A percentile compares a stretch with the other conserved stretches of the same genome.
Conservation (phyloP, 345 rosid genomes). For the Reutealis trisperma region DNA sequence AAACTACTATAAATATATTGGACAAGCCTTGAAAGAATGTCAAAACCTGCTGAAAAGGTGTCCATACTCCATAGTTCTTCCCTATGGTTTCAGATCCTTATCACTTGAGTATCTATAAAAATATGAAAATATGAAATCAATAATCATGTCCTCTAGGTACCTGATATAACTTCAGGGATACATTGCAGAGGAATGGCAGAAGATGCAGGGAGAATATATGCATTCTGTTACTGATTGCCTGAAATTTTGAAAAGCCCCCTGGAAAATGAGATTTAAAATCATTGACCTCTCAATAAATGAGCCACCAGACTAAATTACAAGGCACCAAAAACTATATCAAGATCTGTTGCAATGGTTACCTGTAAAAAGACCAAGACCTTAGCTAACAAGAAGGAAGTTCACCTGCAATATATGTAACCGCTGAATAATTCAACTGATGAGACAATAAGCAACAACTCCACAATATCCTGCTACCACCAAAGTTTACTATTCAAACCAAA, state of each 20-base stretch:
- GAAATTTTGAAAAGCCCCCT: conserved; percentile 10
- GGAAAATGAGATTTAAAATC: not conserved
- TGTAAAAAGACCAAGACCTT: not conserved
- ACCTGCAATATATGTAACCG: conserved; percentile 1
- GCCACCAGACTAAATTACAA: not conserved
- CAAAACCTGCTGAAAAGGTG: not conserved
- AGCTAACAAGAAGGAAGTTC: not conserved
- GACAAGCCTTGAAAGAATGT: not conserved
- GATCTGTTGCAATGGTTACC: not conserved
- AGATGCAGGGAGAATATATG: not conserved
- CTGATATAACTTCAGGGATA: not conserved
- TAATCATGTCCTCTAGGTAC: conserved; percentile 10
- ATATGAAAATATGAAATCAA: not conserved
- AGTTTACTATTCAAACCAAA: conserved; percentile 8
- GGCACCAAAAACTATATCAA: not conserved
- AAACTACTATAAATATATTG: not conserved
- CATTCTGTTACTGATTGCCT: not conserved
- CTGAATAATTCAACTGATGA: not conserved
- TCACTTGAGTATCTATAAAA: not conserved
- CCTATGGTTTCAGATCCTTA: not conserved
- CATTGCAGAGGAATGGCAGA: not conserved
- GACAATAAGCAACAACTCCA: conserved; percentile 7
- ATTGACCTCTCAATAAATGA: not conserved
- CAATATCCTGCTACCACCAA: conserved; percentile 8
- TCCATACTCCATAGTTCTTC: not conserved